phyloP scores from a whole-genome alignment of 1,284 basidiomycete species.

The Ceratobasidium sp. region DNA sequence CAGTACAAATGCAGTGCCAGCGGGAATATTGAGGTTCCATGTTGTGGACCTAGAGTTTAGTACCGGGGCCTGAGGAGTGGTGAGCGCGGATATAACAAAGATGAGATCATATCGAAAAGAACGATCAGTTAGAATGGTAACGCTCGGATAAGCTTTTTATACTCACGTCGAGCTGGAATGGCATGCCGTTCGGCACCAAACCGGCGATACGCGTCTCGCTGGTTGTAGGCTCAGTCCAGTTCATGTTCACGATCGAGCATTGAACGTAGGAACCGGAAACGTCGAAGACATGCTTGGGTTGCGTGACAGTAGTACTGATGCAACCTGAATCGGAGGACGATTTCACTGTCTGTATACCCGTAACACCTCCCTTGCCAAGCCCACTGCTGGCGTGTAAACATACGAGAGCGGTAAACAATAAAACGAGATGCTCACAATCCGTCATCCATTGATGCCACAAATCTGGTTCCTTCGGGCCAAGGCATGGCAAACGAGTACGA shows the following conservation, averaged over 20 bases:
- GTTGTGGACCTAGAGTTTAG: constrained; percentile 15
- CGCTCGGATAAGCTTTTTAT: background rate
- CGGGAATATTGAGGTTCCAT: constrained; percentile 23
- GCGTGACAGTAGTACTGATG: constrained; percentile 12
- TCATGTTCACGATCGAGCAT: constrained; percentile 21
- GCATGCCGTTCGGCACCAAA: constrained; percentile 22
- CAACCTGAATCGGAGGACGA: constrained; percentile 24
- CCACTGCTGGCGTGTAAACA: background rate
- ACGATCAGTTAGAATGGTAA: background rate
- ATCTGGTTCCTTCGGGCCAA: constrained; percentile 13
- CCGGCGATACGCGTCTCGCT: constrained; percentile 2
- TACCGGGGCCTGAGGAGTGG: background rate
- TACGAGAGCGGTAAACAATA: background rate
- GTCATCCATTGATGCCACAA: constrained; percentile 18
- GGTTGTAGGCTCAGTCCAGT: constrained; percentile 28
- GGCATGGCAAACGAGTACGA: constrained; percentile 19
- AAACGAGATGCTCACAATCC: constrained; percentile 7
- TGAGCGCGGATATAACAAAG: background rate
- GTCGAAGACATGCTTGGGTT: constrained; percentile 25
- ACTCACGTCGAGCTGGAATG: constrained; percentile 24
- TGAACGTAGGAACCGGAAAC: constrained; percentile 8
- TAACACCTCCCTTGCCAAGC: constrained; percentile 4
- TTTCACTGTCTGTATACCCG: constrained; percentile 22
- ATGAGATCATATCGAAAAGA: background rate
- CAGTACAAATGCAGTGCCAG: constrained; percentile 22